Percentiles rank a stretch among this genome's conserved stretches.
phyloP scores from a whole-genome alignment of 345 rosid species.

The Eucalyptus cloeziana region DNA sequence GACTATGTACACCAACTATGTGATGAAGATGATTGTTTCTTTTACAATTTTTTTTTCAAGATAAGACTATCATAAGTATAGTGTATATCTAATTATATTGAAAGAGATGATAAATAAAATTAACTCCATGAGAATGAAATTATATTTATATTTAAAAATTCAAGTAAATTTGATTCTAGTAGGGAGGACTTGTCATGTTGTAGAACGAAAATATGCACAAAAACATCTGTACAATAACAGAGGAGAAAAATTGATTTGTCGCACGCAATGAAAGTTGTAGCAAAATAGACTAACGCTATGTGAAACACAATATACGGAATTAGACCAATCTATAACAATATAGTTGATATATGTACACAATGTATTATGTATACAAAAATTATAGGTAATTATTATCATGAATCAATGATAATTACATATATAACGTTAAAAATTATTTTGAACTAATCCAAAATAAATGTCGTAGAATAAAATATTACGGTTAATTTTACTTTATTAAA shows the following conservation, averaged over 20 bases:
- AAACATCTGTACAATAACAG: background rate
- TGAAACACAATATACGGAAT: background rate
- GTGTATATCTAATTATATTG: background rate
- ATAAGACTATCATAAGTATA: background rate
- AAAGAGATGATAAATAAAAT: background rate
- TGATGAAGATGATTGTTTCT: background rate
- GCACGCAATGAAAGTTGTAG: background rate
- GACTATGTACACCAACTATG: background rate
- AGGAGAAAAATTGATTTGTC: background rate
- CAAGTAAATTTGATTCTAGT: background rate
- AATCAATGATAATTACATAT: too few species aligned
- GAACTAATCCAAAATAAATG: background rate
- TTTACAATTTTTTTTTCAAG: background rate
- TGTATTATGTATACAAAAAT: background rate
- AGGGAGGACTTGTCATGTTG: background rate
- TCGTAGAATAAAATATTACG: background rate
- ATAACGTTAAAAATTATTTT: too few species aligned
- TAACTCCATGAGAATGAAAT: background rate
- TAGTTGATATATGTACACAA: background rate
- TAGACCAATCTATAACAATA: background rate
- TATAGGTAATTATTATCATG: background rate
- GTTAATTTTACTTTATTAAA: background rate
- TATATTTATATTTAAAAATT: background rate
- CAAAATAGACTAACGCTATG: background rate
- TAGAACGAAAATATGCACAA: background rate